Evolutionary conservation across 1,284 basidiomycete genomes (phyloP).

Genomic region (Athelia psychrophila): DNA sequence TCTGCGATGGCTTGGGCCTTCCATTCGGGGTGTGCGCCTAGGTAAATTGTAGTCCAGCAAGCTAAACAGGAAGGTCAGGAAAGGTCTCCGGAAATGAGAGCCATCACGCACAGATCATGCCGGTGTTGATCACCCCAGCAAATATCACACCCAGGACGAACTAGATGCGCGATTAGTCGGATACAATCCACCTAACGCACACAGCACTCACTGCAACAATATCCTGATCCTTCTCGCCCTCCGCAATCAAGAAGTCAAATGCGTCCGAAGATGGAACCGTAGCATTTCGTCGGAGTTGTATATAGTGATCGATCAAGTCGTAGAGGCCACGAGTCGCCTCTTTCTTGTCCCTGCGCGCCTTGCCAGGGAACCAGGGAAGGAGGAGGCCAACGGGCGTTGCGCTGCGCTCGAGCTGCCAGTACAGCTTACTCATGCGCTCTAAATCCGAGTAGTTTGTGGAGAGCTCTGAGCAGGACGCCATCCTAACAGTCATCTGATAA

Average conservation of each 20-base stretch:
- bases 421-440: constrained; percentile 21
- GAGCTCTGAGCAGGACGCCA: constrained; percentile 34
- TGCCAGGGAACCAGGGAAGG: constrained; percentile 35
- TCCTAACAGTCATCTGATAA: constrained; percentile 29
- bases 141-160: constrained; percentile 27
- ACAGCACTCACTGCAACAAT: constrained; percentile 24
- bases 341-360: constrained; percentile 24
- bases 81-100: background rate
- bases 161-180: constrained; percentile 12
- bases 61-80: constrained; percentile 5
- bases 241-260: constrained; percentile 29
- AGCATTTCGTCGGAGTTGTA: constrained; percentile 25
- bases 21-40: constrained; percentile 26
- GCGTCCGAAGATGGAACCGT: constrained; percentile 22
- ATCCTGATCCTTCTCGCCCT: constrained; percentile 23
- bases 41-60: constrained; percentile 28
- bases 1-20: constrained; percentile 21
- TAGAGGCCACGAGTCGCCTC: constrained; percentile 26
- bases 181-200: background rate
- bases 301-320: constrained; percentile 21
- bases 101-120: constrained; percentile 23
- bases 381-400: constrained; percentile 30
- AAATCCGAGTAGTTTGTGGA: constrained; percentile 25
- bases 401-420: constrained; percentile 30
- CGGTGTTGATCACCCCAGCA: constrained; percentile 34